A percentile compares a stretch with the other conserved stretches of the same genome.
phyloP scores from a whole-genome alignment of 768 basidiomycete species.

The Russula sp. region DNA sequence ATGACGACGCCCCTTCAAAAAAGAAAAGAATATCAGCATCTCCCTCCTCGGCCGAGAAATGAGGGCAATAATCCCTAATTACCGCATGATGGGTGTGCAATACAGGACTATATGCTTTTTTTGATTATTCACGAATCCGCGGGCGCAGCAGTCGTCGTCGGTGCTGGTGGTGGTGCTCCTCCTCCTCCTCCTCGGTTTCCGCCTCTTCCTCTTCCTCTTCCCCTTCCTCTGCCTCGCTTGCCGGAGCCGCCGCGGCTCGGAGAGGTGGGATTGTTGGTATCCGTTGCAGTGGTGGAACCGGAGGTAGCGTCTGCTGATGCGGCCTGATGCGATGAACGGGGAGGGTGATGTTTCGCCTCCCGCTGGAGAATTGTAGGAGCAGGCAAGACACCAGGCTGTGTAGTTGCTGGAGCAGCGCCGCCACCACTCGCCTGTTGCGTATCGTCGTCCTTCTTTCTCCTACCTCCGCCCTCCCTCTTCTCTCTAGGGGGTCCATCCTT shows the following conservation, averaged over 20 bases:
- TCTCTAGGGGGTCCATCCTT: slow-evolving; percentile 27
- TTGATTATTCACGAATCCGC: slow-evolving; percentile 16
- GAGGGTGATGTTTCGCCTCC: slow-evolving; percentile 24
- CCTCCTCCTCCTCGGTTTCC: slow-evolving; percentile 17
- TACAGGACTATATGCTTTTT: background rate
- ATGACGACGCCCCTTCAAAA: background rate
- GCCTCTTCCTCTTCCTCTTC: slow-evolving; percentile 21
- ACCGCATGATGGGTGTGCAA: background rate
- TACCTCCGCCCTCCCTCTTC: slow-evolving; percentile 25
- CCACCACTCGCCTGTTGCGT: slow-evolving; percentile 1
- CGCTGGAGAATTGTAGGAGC: slow-evolving; percentile 34
- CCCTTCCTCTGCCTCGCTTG: slow-evolving; percentile 15
- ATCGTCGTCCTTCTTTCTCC: slow-evolving; percentile 18
- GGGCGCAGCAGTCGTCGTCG: background rate
- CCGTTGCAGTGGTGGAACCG: background rate
- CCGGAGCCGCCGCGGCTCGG: slow-evolving; percentile 8
- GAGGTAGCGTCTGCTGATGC: background rate
- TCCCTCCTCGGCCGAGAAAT: background rate
- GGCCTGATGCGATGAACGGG: slow-evolving; percentile 8
- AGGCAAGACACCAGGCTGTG: slow-evolving; percentile 22
- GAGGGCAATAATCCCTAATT: background rate
- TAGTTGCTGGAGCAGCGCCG: background rate
- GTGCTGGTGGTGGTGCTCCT: too few relatives aligned
- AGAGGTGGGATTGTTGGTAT: background rate
- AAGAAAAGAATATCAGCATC: background rate